Conservation (phyloP, 2,329 filamentous ascomycete genomes). For the Gaeumannomyces tritici region DNA sequence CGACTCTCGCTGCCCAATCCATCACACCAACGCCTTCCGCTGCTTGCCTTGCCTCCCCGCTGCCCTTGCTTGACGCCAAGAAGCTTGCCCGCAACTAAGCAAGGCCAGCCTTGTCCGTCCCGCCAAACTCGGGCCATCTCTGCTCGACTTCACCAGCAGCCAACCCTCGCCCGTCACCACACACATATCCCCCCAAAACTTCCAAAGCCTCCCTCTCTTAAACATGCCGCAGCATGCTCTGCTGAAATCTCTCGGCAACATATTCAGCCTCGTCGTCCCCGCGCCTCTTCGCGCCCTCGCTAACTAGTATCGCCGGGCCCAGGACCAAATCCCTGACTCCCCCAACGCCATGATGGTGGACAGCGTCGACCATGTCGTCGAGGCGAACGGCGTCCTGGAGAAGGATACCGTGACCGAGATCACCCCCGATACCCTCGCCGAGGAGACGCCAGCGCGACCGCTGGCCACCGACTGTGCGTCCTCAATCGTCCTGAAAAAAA, state of each 20-base stretch:
- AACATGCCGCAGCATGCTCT: neutral
- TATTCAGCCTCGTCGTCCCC: neutral
- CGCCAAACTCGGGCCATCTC: neutral
- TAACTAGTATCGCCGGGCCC: slow-evolving; percentile 23
- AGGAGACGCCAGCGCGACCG: slow-evolving; percentile 35
- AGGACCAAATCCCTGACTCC: slow-evolving; percentile 37
- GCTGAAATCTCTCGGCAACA: neutral
- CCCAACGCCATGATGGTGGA: slow-evolving; percentile 48
- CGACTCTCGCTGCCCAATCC: neutral
- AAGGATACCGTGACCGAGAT: slow-evolving; percentile 45
- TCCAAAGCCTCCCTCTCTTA: neutral
- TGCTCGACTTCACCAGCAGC: neutral
- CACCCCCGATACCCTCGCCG: slow-evolving; percentile 40
- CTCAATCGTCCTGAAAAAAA: neutral
- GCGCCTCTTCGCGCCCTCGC: neutral
- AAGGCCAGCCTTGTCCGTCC: neutral
- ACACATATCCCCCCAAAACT: neutral
- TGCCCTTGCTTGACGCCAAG: neutral
- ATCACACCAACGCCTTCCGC: neutral
- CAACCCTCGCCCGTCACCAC: neutral
- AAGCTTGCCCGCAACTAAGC: neutral
- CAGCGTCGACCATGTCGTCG: slow-evolving; percentile 35
- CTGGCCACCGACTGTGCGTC: slow-evolving; percentile 44
- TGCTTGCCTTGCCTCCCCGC: neutral
- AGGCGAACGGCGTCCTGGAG: slow-evolving; percentile 33